Evolutionary conservation across 805 yeast genomes (phyloP).

Genomic region (Lachancea fermentati): DNA sequence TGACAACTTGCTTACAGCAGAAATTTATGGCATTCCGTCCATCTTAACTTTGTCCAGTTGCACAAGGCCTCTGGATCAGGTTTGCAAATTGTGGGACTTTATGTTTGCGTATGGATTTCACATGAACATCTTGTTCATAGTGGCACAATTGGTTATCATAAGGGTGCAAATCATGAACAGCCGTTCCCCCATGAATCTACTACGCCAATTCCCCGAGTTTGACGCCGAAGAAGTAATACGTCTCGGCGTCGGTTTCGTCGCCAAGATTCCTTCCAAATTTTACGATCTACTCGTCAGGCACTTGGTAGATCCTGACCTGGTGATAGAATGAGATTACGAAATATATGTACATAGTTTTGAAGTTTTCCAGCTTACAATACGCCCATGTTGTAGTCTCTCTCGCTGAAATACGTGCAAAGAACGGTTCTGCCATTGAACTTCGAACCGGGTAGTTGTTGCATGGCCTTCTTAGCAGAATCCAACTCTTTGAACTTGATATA

Average conservation of each 20-base stretch:
- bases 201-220: conserved; percentile 61
- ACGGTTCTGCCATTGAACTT: conserved; percentile 64
- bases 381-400: conserved; percentile 47
- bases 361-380: conserved; percentile 7
- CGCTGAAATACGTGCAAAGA: conserved; percentile 56
- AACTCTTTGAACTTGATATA: conserved; percentile 57
- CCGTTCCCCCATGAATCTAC: conserved; percentile 60
- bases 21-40: conserved; percentile 80
- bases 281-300: conserved; percentile 37
- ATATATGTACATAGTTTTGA: not conserved
- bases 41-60: conserved; percentile 82
- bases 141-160: conserved; percentile 72
- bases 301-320: conserved; percentile 19
- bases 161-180: conserved; percentile 56
- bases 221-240: conserved; percentile 72
- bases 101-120: conserved; percentile 88
- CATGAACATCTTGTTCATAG: conserved; percentile 75
- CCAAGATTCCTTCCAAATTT: conserved; percentile 61
- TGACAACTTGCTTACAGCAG: conserved; percentile 57
- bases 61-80: conserved; percentile 76
- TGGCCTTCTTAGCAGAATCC: conserved; percentile 50
- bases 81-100: conserved; percentile 81
- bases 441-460: conserved; percentile 55
- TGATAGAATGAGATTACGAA: conserved; percentile 1
- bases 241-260: conserved; percentile 71